phyloP scores from a whole-genome alignment of 495 filamentous ascomycete genomes.

The Daldinia concentrica region DNA sequence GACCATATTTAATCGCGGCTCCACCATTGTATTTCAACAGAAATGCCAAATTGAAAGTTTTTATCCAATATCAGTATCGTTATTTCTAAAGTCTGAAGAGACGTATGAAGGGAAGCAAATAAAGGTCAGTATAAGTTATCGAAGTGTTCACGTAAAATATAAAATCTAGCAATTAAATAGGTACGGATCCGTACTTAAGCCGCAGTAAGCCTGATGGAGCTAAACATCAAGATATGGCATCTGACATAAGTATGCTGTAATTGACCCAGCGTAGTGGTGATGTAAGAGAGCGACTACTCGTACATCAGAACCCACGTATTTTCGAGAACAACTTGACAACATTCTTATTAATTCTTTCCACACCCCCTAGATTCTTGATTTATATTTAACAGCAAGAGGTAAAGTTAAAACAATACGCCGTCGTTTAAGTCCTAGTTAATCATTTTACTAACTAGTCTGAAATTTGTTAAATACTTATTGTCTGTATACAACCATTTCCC shows the following conservation, averaged over 20 bases:
- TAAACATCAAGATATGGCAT: not conserved
- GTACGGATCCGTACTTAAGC: not conserved
- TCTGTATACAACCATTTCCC: not conserved
- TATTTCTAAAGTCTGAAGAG: no score
- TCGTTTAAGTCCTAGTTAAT: not conserved
- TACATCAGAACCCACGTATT: not conserved
- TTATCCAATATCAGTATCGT: no score
- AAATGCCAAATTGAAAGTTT: no score
- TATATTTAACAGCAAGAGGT: not conserved
- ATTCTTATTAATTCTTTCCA: not conserved
- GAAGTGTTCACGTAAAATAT: not conserved
- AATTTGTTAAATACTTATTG: not conserved
- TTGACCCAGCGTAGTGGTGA: slow-evolving; percentile 5
- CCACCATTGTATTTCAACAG: not conserved
- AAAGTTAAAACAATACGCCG: not conserved
- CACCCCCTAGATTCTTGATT: not conserved
- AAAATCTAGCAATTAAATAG: not conserved
- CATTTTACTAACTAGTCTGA: not conserved
- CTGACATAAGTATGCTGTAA: slow-evolving; percentile 14
- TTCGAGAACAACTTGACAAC: not conserved
- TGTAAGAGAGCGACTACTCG: not conserved
- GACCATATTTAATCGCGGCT: not conserved
- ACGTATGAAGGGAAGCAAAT: not conserved
- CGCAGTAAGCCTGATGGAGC: not conserved
- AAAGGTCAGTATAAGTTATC: not conserved